Percentiles rank a stretch among this genome's conserved stretches.
These are phyloP conservation scores for Ormosia emarginata DNA, from an alignment of 306 rosid species.

Conservation along the genomic window DNA sequence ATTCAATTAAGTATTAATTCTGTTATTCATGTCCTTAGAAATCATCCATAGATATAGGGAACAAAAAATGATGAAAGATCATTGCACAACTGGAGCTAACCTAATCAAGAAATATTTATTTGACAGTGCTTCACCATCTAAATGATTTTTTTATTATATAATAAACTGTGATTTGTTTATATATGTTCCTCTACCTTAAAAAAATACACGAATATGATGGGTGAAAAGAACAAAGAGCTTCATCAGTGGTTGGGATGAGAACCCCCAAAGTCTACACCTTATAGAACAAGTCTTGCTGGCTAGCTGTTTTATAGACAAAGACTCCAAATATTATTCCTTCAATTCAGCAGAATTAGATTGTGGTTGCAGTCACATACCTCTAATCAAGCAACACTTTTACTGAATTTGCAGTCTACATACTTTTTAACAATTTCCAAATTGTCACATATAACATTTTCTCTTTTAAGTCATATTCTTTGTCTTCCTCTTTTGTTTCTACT, in stretches of 20 bases:
- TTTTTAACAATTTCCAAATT: conserved; percentile 24
- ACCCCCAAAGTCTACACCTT: conserved; percentile 8
- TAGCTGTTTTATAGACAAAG: neutral
- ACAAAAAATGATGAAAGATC: neutral
- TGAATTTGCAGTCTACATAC: conserved; percentile 4
- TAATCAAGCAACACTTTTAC: conserved; percentile 17
- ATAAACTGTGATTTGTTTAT: conserved; percentile 24
- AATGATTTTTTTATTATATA: neutral
- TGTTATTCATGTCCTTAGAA: neutral
- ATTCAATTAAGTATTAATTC: neutral
- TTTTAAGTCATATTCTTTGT: neutral
- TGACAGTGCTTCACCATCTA: conserved; percentile 1
- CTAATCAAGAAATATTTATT: neutral
- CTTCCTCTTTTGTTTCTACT: conserved; percentile 19
- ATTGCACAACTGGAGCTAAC: neutral
- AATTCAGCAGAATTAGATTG: conserved; percentile 21
- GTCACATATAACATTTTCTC: conserved; percentile 14
- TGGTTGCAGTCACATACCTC: conserved; percentile 12
- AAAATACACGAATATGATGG: neutral
- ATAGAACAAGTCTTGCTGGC: conserved; percentile 10
- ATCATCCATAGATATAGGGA: neutral
- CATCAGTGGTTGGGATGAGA: conserved; percentile 30
- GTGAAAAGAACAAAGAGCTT: conserved; percentile 19
- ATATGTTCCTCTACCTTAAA: conserved; percentile 11
- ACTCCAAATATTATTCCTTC: conserved; percentile 28